A percentile compares a stretch with the other conserved stretches of the same genome.
phyloP scores from a whole-genome alignment of 2,329 filamentous ascomycete species.

The Colletotrichum orbiculare region DNA sequence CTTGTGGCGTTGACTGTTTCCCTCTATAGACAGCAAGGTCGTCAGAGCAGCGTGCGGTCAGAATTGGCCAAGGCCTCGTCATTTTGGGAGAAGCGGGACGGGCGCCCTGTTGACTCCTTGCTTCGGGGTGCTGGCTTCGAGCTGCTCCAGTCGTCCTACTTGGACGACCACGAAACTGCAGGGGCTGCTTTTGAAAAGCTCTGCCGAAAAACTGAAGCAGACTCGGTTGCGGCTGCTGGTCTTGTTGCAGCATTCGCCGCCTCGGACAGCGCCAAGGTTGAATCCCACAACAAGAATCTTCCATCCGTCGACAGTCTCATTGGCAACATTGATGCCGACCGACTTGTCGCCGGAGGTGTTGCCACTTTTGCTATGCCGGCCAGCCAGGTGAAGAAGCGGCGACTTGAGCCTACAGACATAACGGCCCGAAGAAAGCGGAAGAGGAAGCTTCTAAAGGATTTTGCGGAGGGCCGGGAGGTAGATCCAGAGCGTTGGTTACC shows the following conservation, averaged over 20 bases:
- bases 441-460: constrained; percentile 76
- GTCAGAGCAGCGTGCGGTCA: constrained; percentile 75
- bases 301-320: constrained; percentile 72
- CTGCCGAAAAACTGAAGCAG: constrained; percentile 71
- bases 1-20: constrained; percentile 83
- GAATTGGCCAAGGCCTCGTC: constrained; percentile 83
- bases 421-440: constrained; percentile 61
- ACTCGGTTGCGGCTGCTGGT: constrained; percentile 80
- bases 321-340: constrained; percentile 67
- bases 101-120: constrained; percentile 66
- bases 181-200: constrained; percentile 83
- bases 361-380: constrained; percentile 57
- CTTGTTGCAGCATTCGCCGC: constrained; percentile 85
- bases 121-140: constrained; percentile 85
- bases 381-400: constrained; percentile 60
- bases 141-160: constrained; percentile 79
- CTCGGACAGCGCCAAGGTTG: constrained; percentile 65
- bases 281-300: constrained; percentile 66
- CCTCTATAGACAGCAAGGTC: constrained; percentile 81
- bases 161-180: constrained; percentile 75
- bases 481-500: constrained; percentile 96
- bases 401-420: constrained; percentile 45
- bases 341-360: constrained; percentile 75
- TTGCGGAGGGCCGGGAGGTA: constrained; percentile 80
- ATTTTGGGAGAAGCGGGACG: constrained; percentile 78